A percentile compares a stretch with the other conserved stretches of the same genome.
phyloP scores from a whole-genome alignment of 2,329 filamentous ascomycete species.

The Cladorrhinum sp. region DNA sequence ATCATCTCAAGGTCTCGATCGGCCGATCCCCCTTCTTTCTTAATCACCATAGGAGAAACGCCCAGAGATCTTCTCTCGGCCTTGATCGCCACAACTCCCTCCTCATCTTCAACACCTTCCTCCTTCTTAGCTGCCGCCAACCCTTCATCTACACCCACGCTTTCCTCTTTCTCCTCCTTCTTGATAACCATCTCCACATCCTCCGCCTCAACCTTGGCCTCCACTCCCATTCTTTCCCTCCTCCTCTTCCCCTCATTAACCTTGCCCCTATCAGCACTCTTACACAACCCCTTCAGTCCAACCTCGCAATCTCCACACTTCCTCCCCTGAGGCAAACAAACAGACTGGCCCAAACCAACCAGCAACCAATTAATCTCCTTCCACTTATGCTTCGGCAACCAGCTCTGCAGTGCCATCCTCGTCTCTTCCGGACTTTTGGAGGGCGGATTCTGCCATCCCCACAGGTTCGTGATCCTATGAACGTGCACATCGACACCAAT shows the following conservation, averaged over 20 bases:
- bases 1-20: not conserved
- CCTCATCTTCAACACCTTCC: conserved; percentile 4
- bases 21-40: conserved; percentile 4
- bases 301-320: conserved; percentile 85
- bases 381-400: conserved; percentile 83
- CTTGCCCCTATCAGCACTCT: conserved; percentile 64
- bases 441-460: conserved; percentile 73
- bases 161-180: conserved; percentile 18
- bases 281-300: conserved; percentile 72
- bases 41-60: not conserved
- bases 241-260: conserved; percentile 55
- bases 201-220: conserved; percentile 27
- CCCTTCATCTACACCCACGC: conserved; percentile 20
- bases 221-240: conserved; percentile 36
- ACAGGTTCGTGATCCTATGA: conserved; percentile 89
- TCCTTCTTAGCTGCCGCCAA: conserved; percentile 8
- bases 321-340: conserved; percentile 76
- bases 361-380: conserved; percentile 88
- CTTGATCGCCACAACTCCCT: conserved; percentile 28
- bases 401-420: conserved; percentile 68
- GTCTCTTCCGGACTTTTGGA: conserved; percentile 82
- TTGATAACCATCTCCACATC: conserved; percentile 10
- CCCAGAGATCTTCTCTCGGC: not conserved
- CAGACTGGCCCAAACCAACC: conserved; percentile 82
- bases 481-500: conserved; percentile 96